Conservation (phyloP, 805 yeast species). For the Wickerhamia fluorescens region DNA sequence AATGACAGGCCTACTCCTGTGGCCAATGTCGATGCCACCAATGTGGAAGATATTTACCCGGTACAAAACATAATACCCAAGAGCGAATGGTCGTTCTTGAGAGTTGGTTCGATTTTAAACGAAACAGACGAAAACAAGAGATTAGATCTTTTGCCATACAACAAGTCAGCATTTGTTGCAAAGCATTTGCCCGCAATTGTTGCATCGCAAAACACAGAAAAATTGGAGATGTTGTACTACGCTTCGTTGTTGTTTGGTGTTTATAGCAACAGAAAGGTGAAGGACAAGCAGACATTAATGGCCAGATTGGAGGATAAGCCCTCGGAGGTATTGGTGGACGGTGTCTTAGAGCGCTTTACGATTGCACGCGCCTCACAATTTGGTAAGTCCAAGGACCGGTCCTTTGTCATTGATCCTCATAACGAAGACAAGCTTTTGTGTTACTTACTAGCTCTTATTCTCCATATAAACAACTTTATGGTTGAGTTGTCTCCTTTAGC, state of each 20-base stretch:
- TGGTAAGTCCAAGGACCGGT: slow-evolving; percentile 69
- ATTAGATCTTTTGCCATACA: slow-evolving; percentile 55
- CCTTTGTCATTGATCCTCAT: slow-evolving; percentile 80
- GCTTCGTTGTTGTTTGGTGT: slow-evolving; percentile 76
- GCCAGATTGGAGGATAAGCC: slow-evolving; percentile 56
- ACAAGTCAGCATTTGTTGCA: slow-evolving; percentile 49
- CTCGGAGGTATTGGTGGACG: slow-evolving; percentile 67
- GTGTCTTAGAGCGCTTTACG: slow-evolving; percentile 66
- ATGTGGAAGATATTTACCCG: slow-evolving; percentile 79
- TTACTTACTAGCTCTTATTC: slow-evolving; percentile 60
- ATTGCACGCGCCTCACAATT: slow-evolving; percentile 53
- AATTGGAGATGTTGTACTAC: slow-evolving; percentile 68
- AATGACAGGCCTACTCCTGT: slow-evolving; percentile 79
- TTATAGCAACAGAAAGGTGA: slow-evolving; percentile 62
- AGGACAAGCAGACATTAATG: slow-evolving; percentile 50
- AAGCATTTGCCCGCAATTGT: slow-evolving; percentile 37
- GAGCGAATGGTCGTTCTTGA: slow-evolving; percentile 54
- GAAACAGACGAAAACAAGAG: slow-evolving; percentile 44
- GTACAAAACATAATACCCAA: slow-evolving; percentile 61
- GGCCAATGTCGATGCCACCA: slow-evolving; percentile 70
- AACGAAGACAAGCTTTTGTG: slow-evolving; percentile 83
- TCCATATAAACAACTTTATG: slow-evolving; percentile 70
- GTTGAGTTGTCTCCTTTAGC: slow-evolving; percentile 79
- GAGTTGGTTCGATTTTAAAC: slow-evolving; percentile 53
- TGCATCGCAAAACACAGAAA: slow-evolving; percentile 40